Conservation (phyloP, 331 rosid species). For the Acacia pycnantha region DNA sequence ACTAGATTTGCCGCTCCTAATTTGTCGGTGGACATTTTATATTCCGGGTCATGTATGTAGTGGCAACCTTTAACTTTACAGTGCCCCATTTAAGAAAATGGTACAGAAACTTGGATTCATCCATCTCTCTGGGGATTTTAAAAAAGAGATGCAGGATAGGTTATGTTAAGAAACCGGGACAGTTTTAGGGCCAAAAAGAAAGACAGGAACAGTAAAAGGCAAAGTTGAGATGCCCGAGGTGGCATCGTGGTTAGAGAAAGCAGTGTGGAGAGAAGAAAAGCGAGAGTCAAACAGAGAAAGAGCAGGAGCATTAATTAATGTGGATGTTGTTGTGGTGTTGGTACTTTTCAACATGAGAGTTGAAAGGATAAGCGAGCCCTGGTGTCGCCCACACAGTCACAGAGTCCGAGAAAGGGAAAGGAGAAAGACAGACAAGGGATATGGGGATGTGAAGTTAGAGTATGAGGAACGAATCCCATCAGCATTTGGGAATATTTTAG, state of each 20-base stretch:
- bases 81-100: neutral
- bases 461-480: neutral
- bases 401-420: neutral
- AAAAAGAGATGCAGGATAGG: neutral
- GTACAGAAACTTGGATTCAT: neutral
- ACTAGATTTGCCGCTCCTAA: neutral
- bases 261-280: neutral
- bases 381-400: neutral
- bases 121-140: neutral
- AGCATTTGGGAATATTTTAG: neutral
- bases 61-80: neutral
- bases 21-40: neutral
- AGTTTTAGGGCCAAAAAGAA: neutral
- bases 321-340: neutral
- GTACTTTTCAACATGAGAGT: neutral
- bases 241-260: constrained; percentile 11
- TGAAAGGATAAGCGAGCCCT: neutral
- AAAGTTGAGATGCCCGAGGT: neutral
- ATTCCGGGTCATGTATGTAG: neutral
- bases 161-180: neutral
- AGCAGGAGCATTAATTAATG: neutral
- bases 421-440: neutral
- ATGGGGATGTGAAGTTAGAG: neutral
- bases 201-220: neutral
- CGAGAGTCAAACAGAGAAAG: neutral